These are phyloP conservation scores for Botryotinia convoluta DNA, from an alignment of 2,329 filamentous ascomycete species.

Conservation along the genomic window DNA sequence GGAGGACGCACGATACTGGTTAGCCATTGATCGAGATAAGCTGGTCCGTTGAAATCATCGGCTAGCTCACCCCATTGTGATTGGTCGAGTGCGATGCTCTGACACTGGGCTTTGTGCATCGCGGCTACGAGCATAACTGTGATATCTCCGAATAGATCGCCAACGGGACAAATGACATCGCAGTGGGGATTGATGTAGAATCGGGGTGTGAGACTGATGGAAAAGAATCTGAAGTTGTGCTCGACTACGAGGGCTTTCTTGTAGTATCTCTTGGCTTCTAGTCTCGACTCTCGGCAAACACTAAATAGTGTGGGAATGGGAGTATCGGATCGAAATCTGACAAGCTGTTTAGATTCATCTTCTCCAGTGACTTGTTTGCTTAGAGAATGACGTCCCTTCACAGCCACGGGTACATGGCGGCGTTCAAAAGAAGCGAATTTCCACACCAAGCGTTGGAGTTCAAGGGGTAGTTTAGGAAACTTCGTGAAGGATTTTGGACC, in stretches of 20 bases:
- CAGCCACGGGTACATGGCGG: background rate
- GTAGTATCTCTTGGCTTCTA: background rate
- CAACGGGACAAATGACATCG: slow-evolving; percentile 5
- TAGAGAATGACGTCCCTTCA: background rate
- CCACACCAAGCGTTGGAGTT: background rate
- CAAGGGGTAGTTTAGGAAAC: background rate
- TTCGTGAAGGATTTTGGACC: background rate
- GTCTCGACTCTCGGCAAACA: background rate
- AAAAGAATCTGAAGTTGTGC: background rate
- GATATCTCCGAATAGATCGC: background rate
- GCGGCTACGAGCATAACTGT: background rate
- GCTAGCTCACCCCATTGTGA: background rate
- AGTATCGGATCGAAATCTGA: slow-evolving; percentile 1
- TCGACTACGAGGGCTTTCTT: background rate
- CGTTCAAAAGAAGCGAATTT: background rate
- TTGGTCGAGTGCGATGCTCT: background rate
- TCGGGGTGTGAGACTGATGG: background rate
- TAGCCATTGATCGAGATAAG: background rate
- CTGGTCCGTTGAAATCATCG: background rate
- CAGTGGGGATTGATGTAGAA: background rate
- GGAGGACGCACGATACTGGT: background rate
- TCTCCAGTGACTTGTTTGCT: background rate
- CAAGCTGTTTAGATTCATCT: background rate
- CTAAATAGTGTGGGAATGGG: background rate
- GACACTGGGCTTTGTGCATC: background rate